Percentiles rank a stretch among this genome's conserved stretches.
phyloP scores from a whole-genome alignment of 306 rosid species.

The Medicago arabica region DNA sequence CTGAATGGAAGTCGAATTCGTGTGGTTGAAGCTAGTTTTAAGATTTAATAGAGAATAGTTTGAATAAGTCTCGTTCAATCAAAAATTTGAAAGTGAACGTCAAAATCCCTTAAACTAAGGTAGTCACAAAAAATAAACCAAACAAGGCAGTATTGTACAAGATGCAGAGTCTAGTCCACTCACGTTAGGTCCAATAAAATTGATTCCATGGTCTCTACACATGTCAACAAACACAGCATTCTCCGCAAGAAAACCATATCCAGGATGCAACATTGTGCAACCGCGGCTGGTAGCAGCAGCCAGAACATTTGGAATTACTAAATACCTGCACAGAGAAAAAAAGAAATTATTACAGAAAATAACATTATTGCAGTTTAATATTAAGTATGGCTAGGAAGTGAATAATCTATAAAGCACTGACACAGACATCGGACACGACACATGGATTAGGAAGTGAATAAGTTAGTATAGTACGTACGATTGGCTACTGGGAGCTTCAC shows the following conservation, averaged over 20 bases:
- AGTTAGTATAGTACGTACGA: constrained; percentile 54
- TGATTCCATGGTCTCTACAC: constrained; percentile 91
- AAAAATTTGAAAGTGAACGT: not conserved
- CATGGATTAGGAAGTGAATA: not conserved
- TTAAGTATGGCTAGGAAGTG: not conserved
- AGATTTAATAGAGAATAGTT: constrained; percentile 10
- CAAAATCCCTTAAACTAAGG: constrained; percentile 16
- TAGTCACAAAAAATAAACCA: constrained; percentile 22
- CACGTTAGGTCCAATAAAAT: constrained; percentile 96
- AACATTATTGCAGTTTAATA: no score
- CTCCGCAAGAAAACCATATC: constrained; percentile 98
- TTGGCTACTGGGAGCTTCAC: constrained; percentile 93
- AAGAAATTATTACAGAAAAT: not conserved
- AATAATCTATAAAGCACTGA: not conserved
- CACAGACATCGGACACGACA: no score
- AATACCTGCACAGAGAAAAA: constrained; percentile 57
- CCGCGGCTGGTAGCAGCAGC: constrained; percentile 81
- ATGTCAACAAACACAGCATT: constrained; percentile 94
- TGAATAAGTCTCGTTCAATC: not conserved
- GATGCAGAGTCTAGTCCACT: constrained; percentile 41
- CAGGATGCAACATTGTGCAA: constrained; percentile 98
- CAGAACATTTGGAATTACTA: constrained; percentile 79
- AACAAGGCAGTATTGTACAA: not conserved
- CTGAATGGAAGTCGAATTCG: no score
- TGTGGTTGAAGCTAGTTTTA: not conserved